phyloP scores from a whole-genome alignment of 805 yeast species.

The Nakazawaea ambrosiae region DNA sequence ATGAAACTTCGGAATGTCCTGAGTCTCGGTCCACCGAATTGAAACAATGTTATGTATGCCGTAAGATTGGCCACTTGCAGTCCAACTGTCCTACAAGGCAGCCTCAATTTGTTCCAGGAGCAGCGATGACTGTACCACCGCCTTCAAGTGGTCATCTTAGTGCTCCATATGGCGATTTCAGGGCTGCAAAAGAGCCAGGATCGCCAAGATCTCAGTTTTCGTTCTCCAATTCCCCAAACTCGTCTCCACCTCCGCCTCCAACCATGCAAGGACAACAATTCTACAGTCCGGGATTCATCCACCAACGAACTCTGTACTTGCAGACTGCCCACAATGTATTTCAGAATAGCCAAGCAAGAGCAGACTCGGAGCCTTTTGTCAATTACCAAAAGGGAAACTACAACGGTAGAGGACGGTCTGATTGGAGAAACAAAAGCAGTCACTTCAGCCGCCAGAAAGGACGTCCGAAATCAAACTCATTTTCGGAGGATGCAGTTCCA shows the following conservation, averaged over 20 bases:
- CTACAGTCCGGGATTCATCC: neutral
- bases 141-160: too few relatives aligned
- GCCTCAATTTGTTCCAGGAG: neutral
- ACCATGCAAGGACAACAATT: neutral
- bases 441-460: too few relatives aligned
- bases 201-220: neutral
- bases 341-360: neutral
- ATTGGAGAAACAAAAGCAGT: too few relatives aligned
- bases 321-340: constrained; percentile 4
- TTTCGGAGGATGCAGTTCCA: too few relatives aligned
- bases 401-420: too few relatives aligned
- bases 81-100: constrained; percentile 17
- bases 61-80: constrained; percentile 23
- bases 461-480: too few relatives aligned
- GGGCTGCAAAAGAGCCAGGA: too few relatives aligned
- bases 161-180: too few relatives aligned
- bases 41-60: constrained; percentile 24
- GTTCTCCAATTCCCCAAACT: neutral
- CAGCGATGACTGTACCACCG: neutral
- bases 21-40: constrained; percentile 13
- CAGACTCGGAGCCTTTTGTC: neutral
- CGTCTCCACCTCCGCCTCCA: neutral
- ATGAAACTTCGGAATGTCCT: constrained; percentile 21
- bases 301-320: constrained; percentile 2
- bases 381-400: neutral